Base-by-base conservation (phyloP, 73 alveolate genomes). In the Paramecium caudatum region DNA sequence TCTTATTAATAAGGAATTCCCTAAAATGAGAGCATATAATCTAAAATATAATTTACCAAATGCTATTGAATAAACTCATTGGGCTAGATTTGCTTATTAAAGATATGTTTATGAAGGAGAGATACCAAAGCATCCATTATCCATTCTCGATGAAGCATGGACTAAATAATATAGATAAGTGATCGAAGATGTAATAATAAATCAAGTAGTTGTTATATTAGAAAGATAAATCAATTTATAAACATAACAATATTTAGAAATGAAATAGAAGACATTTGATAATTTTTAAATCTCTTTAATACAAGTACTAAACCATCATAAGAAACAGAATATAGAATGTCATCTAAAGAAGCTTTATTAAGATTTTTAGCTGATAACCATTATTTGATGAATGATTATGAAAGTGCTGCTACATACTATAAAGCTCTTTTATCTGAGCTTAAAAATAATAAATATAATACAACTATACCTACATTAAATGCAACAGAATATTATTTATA, bases 291-390 rank as follows among this genome's bases (percentile, higher is more conserved):
- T 8, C 17, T 74, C 15, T 43, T 74, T 8, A 74, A 21, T 12
- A 74, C 55, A 39, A 45, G 55, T 41, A 17, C 23, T 19, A 47
- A 41, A 10, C 19, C 19, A 41, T 3, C 7, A 45, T 34, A n/a
- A 17, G 88, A 74, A 74, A 74, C 41, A 21, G 88, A 74, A 3
- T 74, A 74, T 41, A 19, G 17, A 6, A 74, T 74, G 88, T n/a
- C 69, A 15, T 13, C 36, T 41, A 74, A 25, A 74, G 88, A 74
- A 39, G 36, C 36, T 8, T 17, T 74, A 0, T 41, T 74, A 23
- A 74, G 88, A 74, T 74, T 39, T 15, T 74, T 74, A 45, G 88
- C 69, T 8, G 88, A 74, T 9, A 30, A 74, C 43, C 88, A 74
- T 74, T 74, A 15, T 45, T 19, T 74, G 4, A 74, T 74, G 88